Evolutionary conservation across 2,329 filamentous ascomycete species (phyloP), one percentile per base, ranked within the genome.

Genomic region (Blumeria hordei): DNA sequence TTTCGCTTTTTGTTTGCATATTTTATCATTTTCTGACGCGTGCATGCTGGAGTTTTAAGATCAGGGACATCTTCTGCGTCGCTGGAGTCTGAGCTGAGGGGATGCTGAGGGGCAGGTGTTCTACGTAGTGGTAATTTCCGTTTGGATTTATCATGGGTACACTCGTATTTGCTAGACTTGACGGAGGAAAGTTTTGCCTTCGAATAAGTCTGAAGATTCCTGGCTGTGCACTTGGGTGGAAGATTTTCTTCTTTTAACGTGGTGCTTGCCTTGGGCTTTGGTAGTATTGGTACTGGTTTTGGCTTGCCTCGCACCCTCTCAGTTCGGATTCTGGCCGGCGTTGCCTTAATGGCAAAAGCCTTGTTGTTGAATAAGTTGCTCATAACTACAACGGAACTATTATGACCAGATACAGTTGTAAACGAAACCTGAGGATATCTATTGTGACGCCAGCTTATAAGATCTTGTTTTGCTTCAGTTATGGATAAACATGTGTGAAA

Each of bases 1-100:
- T 55, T 59, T 45, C 65, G 61, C 43, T 60, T 62, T 44, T 35
- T 39, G 57, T 66, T 63, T 12, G 58, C 55, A 21, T 34, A 35
- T 3, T 50, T 53, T 12, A 57, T 57, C 5, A 53, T 34, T 56
- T 59, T 64, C 41, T 57, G 59, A 21, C 61, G 57, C 57, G 62
- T 64, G 12, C 54, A 54, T 8, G 47, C 53, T 28, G 34, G 45
- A 3, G 39, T n/a, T 14, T 55, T 56, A 11, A 53, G 44, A n/a
- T 53, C 55, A n/a, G 41, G 32, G 41, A 47, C 41, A 3, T 41
- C 56, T 9, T 54, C 52, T 2, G 57, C 55, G 18, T 57, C 57
- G 47, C 58, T 54, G 33, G 44, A 54, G 28, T 61, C 58, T 14
- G 44, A 59, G n/a, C 57, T 35, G 16, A 62, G 50, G n/a, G 45